Conservation (phyloP, 2,329 filamentous ascomycete genomes). For the Fusarium vanettenii region DNA sequence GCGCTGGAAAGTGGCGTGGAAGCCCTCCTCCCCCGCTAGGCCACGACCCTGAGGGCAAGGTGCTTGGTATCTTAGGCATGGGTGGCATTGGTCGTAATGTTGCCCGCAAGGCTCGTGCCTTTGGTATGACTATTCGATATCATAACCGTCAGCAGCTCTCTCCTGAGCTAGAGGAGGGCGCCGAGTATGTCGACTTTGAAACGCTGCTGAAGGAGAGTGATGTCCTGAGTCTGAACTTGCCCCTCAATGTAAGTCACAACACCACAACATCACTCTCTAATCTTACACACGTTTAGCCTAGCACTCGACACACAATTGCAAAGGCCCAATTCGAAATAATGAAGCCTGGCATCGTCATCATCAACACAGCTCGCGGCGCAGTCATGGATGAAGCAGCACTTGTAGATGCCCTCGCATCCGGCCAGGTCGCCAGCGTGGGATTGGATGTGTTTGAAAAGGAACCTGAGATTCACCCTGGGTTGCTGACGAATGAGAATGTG, state of each 20-base stretch:
- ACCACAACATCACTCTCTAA: not conserved
- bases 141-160: constrained; percentile 75
- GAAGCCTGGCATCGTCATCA: constrained; percentile 80
- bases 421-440: constrained; percentile 77
- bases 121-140: constrained; percentile 82
- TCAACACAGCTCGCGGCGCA: constrained; percentile 86
- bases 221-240: constrained; percentile 83
- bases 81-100: constrained; percentile 85
- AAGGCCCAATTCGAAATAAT: constrained; percentile 77
- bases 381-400: constrained; percentile 86
- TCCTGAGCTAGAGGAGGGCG: constrained; percentile 66
- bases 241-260: constrained; percentile 75
- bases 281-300: constrained; percentile 48
- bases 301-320: constrained; percentile 82
- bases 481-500: constrained; percentile 77
- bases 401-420: constrained; percentile 76
- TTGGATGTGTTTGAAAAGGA: constrained; percentile 89
- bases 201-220: constrained; percentile 77
- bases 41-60: constrained; percentile 82
- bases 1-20: constrained; percentile 76
- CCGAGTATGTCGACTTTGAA: constrained; percentile 79
- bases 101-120: constrained; percentile 77
- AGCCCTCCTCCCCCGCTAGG: constrained; percentile 68
- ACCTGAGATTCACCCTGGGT: constrained; percentile 78
- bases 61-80: constrained; percentile 86